Evolutionary conservation across 2,329 filamentous ascomycete genomes (phyloP), one percentile per base, ranked within the genome.

Genomic region (Bretziella fagacearum): DNA sequence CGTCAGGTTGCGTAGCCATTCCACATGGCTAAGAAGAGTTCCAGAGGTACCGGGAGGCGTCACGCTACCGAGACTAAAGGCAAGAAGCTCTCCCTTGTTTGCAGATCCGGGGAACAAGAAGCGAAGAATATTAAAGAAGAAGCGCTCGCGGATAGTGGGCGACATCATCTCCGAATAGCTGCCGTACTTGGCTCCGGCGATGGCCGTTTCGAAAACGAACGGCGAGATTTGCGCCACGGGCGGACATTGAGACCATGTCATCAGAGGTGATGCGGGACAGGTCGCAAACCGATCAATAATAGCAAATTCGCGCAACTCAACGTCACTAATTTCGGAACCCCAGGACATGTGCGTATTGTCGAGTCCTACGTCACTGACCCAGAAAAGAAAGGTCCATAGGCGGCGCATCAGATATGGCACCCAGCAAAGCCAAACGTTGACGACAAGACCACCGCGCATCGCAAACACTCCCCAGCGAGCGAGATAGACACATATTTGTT

Each of bases 331-430:
- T 17, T 37, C 15, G 18, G 33, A 32, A 33, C 17, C 13, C 23
- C 18, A 22, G 25, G 15, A 20, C 3, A 27, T 25, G 25, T 8
- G 27, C 27, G 30, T 33, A 18, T 30, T 13, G 40, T 59, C 59
- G 3, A 76, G 60, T 2, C 73, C 84, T 70, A 65, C 84, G 70
- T 95, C 87, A 51, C 83, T 87, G 52, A 94, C 67, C 86, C 87
- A 98, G 64, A 98, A 96, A 54, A 96, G 71, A 51, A 85, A 81
- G 32, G 89, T 77, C 93, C 91, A 98, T 40, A 93, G 78, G 30
- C 83, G 80, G 56, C 93, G 77, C 73, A 96, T 93, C 40, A 83
- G 76, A 65, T 84, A 95, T 1, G 91, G 91, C 40, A 98, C 70
- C 67, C 83, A 79, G 43, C 81, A 77, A 18, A 95, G 69, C 91